phyloP scores from a whole-genome alignment of 805 yeast genomes.

The Candida wancherniae region DNA sequence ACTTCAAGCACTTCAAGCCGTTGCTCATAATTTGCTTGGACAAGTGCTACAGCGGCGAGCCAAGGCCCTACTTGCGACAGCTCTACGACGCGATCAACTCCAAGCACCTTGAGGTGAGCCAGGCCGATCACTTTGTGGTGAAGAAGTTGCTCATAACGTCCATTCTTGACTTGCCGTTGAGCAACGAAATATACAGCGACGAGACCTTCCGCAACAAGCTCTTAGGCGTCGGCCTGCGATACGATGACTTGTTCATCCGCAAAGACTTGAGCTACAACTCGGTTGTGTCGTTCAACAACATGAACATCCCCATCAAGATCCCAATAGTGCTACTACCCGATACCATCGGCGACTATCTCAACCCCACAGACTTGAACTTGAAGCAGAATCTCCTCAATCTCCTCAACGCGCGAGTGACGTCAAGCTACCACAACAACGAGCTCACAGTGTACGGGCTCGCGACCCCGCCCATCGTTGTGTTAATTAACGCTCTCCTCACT shows the following conservation, averaged over 20 bases:
- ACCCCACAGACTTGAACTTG: constrained; percentile 42
- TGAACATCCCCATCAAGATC: constrained; percentile 41
- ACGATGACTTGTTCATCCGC: constrained; percentile 35
- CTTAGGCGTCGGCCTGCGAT: constrained; percentile 25
- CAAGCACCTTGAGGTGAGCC: constrained; percentile 23
- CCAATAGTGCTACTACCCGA: constrained; percentile 41
- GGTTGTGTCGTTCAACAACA: constrained; percentile 31
- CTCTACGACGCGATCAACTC: constrained; percentile 30
- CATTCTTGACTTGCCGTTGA: constrained; percentile 38
- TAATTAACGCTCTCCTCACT: constrained; percentile 35
- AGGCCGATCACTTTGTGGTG: constrained; percentile 23
- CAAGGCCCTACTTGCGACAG: constrained; percentile 19
- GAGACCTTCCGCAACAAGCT: constrained; percentile 33
- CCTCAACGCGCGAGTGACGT: constrained; percentile 32
- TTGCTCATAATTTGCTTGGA: constrained; percentile 50
- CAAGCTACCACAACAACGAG: constrained; percentile 38
- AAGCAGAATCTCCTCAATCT: constrained; percentile 32
- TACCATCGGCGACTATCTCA: constrained; percentile 39
- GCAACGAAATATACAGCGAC: constrained; percentile 38
- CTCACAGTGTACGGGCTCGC: constrained; percentile 49
- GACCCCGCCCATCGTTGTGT: constrained; percentile 43
- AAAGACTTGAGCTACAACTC: constrained; percentile 41
- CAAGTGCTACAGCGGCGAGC: constrained; percentile 32
- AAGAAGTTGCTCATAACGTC: constrained; percentile 39
- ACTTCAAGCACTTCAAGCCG: constrained; percentile 56